Conservation (phyloP, 768 basidiomycete genomes). For the Sporobolomyces roseus region DNA sequence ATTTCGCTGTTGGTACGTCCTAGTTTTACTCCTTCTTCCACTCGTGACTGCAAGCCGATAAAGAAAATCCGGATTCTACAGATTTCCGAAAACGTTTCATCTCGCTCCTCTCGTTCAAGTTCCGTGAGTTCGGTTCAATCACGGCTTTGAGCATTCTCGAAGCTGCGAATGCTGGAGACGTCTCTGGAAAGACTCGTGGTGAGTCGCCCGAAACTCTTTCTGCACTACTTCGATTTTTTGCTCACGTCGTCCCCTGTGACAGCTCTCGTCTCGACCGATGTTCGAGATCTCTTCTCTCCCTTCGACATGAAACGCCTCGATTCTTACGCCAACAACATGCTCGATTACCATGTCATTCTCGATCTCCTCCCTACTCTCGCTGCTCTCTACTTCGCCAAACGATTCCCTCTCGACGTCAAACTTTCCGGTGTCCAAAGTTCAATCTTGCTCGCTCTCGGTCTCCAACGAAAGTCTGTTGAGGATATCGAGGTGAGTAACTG, state of each 20-base stretch:
- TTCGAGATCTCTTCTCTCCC: slow-evolving; percentile 68
- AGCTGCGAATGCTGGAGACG: slow-evolving; percentile 59
- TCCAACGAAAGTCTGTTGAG: slow-evolving; percentile 85
- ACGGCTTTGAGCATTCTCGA: slow-evolving; percentile 84
- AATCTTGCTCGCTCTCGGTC: slow-evolving; percentile 79
- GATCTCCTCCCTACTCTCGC: slow-evolving; percentile 81
- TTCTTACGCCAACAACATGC: slow-evolving; percentile 82
- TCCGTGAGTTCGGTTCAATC: slow-evolving; percentile 86
- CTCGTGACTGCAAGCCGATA: neutral
- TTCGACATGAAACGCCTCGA: slow-evolving; percentile 95
- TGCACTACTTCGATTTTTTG: neutral
- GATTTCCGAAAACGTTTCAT: slow-evolving; percentile 92
- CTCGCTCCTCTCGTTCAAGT: slow-evolving; percentile 83
- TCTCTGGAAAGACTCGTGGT: slow-evolving; percentile 21
- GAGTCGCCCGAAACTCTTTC: neutral
- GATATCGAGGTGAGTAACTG: slow-evolving; percentile 66
- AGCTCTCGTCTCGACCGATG: slow-evolving; percentile 57
- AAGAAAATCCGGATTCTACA: slow-evolving; percentile 48
- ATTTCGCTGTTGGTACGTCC: slow-evolving; percentile 61
- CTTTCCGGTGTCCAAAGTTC: slow-evolving; percentile 86
- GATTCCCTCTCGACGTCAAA: slow-evolving; percentile 59
- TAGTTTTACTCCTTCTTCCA: neutral
- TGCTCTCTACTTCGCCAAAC: slow-evolving; percentile 73
- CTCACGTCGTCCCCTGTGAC: slow-evolving; percentile 45
- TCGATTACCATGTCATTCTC: slow-evolving; percentile 93